phyloP scores from a whole-genome alignment of 208 protist species.

The Leishmania martiniquensis region DNA sequence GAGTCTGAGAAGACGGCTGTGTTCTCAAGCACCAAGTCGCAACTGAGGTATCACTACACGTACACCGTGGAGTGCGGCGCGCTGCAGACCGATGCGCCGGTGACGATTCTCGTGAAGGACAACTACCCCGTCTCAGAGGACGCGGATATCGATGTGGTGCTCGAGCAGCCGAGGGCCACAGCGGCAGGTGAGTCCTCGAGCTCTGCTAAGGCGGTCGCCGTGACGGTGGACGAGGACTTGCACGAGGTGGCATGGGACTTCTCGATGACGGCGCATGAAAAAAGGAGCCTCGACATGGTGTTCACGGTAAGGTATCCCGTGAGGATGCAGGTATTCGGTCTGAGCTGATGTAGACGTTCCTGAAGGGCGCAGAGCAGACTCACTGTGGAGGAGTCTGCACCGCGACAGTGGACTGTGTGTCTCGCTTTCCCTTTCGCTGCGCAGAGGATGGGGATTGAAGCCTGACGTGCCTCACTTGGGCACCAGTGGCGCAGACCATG shows the following conservation, averaged over 20 bases:
- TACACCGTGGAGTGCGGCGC: slow-evolving; percentile 30
- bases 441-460: not conserved
- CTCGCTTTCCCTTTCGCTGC: not conserved
- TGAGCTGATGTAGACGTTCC: slow-evolving; percentile 7
- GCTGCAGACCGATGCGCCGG: slow-evolving; percentile 13
- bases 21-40: slow-evolving; percentile 25
- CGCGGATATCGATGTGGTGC: slow-evolving; percentile 36
- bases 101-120: slow-evolving; percentile 54
- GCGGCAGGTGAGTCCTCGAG: not conserved
- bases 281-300: slow-evolving; percentile 37
- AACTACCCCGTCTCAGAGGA: slow-evolving; percentile 55
- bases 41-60: slow-evolving; percentile 30
- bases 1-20: slow-evolving; percentile 29
- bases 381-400: not conserved
- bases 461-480: not conserved
- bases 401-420: not conserved
- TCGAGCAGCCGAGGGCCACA: slow-evolving; percentile 28
- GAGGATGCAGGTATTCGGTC: slow-evolving; percentile 28
- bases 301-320: slow-evolving; percentile 38
- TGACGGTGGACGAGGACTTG: slow-evolving; percentile 40
- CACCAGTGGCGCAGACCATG: not conserved
- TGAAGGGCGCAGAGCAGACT: not conserved
- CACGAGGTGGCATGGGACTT: slow-evolving; percentile 50
- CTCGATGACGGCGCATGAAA: slow-evolving; percentile 30
- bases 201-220: slow-evolving; percentile 13